Percentiles rank a stretch among this genome's conserved stretches.
These are phyloP conservation scores for Fraxinus paxiana DNA, from an alignment of 305 asterid species.

Conservation along the genomic window DNA sequence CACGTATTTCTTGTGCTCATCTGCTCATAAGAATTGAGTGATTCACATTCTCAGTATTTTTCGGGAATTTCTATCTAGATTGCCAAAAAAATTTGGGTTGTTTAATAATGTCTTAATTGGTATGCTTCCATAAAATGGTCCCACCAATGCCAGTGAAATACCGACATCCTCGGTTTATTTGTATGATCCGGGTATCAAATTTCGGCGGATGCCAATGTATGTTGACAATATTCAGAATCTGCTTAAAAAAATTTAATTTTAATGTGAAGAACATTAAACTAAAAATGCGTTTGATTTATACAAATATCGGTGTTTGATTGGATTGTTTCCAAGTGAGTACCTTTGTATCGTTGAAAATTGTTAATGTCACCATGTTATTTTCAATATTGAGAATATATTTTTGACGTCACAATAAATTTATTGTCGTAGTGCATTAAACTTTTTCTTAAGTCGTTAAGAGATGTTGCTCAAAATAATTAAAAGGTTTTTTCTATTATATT, in stretches of 20 bases:
- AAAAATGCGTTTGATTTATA: not conserved
- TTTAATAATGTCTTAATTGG: conserved; percentile 4
- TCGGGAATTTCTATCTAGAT: not conserved
- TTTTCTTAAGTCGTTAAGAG: not conserved
- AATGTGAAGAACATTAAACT: not conserved
- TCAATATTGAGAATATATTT: not conserved
- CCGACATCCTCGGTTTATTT: not conserved
- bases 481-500: not conserved
- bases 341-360: not conserved
- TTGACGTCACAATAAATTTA: not conserved
- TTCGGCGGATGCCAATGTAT: not conserved
- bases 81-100: not conserved
- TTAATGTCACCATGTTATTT: not conserved
- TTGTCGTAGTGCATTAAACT: not conserved
- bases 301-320: not conserved
- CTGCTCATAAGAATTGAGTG: conserved; percentile 18
- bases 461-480: not conserved
- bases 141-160: not conserved
- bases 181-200: not conserved
- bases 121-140: conserved; percentile 2
- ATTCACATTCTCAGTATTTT: conserved; percentile 4
- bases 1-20: not conserved
- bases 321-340: not conserved
- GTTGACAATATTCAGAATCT: not conserved
- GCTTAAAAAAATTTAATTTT: not conserved